phyloP scores from a whole-genome alignment of 768 basidiomycete species.

The Tulasnella sp. region DNA sequence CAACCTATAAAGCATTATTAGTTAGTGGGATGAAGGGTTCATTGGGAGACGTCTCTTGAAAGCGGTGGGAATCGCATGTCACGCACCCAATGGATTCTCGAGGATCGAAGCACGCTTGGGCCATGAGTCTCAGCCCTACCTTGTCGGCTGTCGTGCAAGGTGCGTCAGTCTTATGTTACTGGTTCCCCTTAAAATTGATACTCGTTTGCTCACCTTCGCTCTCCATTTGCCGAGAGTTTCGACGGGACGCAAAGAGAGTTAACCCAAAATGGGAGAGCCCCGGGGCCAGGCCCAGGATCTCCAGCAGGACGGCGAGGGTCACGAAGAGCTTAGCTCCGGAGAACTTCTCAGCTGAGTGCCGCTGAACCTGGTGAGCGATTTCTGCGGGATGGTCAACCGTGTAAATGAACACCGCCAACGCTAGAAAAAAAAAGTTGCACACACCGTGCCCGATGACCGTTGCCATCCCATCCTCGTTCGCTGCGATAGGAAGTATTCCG shows the following conservation, averaged over 20 bases:
- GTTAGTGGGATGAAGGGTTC: not conserved
- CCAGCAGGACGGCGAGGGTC: conserved; percentile 43
- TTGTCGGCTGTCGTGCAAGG: conserved; percentile 54
- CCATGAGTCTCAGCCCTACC: conserved; percentile 75
- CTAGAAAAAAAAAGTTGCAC: too few relatives aligned
- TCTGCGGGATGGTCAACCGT: not conserved
- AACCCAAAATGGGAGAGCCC: conserved; percentile 40
- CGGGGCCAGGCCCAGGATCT: conserved; percentile 51
- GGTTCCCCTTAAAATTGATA: not conserved
- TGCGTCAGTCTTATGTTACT: not conserved
- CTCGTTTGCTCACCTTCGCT: conserved; percentile 54
- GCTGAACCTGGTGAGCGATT: conserved; percentile 43
- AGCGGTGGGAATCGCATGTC: not conserved
- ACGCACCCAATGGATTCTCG: conserved; percentile 64
- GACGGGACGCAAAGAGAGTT: conserved; percentile 52
- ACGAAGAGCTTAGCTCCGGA: conserved; percentile 45
- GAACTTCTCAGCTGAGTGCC: conserved; percentile 50
- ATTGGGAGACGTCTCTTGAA: not conserved
- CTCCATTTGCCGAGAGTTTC: conserved; percentile 79
- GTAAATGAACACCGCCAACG: not conserved
- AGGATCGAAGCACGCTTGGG: conserved; percentile 85
- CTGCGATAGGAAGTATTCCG: too few relatives aligned
- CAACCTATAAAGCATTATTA: conserved; percentile 48
- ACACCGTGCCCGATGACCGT: too few relatives aligned
- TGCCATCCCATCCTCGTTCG: too few relatives aligned